Percentiles rank a stretch among this genome's conserved stretches.
Evolutionary conservation across 139 green algal genomes (phyloP).

Genomic region (Picocystis salinarum): DNA sequence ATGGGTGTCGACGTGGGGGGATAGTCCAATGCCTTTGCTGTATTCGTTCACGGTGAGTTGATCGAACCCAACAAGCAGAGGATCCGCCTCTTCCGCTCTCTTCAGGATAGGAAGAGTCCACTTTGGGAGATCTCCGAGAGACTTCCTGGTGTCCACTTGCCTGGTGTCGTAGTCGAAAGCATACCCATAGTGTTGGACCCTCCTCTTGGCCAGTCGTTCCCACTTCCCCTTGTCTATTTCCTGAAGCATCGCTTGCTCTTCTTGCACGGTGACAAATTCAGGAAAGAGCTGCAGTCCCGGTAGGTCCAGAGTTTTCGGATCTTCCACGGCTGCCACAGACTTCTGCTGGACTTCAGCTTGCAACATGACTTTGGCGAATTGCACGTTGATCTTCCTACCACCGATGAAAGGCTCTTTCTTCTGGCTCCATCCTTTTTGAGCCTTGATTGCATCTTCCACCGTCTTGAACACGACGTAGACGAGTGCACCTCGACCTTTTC

Average conservation of each 20-base stretch:
- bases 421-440: too few relatives aligned
- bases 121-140: neutral
- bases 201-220: conserved; percentile 41
- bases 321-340: too few relatives aligned
- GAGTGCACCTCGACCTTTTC: too few relatives aligned
- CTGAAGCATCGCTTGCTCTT: conserved; percentile 39
- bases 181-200: conserved; percentile 73
- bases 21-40: conserved; percentile 60
- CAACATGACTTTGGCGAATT: too few relatives aligned
- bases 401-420: too few relatives aligned
- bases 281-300: conserved; percentile 34
- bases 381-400: too few relatives aligned
- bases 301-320: conserved; percentile 17
- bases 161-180: conserved; percentile 45
- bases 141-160: conserved; percentile 3
- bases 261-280: conserved; percentile 31
- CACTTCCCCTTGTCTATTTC: conserved; percentile 25
- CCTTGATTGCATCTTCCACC: too few relatives aligned
- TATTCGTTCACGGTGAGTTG: conserved; percentile 94
- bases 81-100: conserved; percentile 6
- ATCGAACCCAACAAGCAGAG: conserved; percentile 17
- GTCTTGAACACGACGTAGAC: too few relatives aligned
- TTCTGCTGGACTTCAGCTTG: too few relatives aligned
- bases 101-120: conserved; percentile 4
- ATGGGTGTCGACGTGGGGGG: conserved; percentile 88